A percentile compares a stretch with the other conserved stretches of the same genome.
Evolutionary conservation across 140 eudicot species (phyloP).

Genomic region (Senecio squalidus): DNA sequence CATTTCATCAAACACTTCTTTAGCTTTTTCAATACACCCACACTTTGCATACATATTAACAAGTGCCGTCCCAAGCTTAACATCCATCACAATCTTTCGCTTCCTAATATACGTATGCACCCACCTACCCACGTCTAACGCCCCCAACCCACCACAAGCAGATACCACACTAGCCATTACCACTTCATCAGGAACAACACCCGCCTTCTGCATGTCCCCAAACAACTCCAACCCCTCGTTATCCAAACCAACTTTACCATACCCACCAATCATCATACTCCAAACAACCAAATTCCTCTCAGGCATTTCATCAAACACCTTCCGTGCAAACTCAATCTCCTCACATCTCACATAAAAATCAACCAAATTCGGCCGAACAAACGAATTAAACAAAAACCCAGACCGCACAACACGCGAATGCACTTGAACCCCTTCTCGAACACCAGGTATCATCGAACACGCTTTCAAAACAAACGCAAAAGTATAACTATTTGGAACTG

Average conservation of each 20-base stretch:
- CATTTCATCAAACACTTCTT: constrained; percentile 28
- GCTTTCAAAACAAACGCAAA: constrained; percentile 39
- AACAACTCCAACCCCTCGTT: not conserved
- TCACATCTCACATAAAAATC: constrained; percentile 3
- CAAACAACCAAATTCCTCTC: not conserved
- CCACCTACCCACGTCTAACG: not conserved
- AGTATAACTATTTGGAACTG: constrained; percentile 41
- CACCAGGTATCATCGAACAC: constrained; percentile 35
- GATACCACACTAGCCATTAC: not conserved
- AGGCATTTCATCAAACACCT: not conserved
- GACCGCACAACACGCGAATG: constrained; percentile 36
- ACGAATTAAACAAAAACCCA: constrained; percentile 35
- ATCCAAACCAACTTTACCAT: not conserved
- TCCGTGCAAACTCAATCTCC: not conserved
- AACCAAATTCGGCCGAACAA: constrained; percentile 40
- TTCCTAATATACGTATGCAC: not conserved
- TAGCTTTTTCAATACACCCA: not conserved
- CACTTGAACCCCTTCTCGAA: constrained; percentile 44
- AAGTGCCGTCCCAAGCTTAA: not conserved
- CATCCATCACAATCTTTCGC: not conserved
- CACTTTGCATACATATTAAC: not conserved
- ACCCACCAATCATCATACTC: not conserved
- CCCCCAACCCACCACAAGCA: not conserved
- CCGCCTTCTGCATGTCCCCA: not conserved
- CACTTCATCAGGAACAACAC: not conserved